phyloP scores from a whole-genome alignment of 352 stramenopile genomes.

The Pythium chondricola region DNA sequence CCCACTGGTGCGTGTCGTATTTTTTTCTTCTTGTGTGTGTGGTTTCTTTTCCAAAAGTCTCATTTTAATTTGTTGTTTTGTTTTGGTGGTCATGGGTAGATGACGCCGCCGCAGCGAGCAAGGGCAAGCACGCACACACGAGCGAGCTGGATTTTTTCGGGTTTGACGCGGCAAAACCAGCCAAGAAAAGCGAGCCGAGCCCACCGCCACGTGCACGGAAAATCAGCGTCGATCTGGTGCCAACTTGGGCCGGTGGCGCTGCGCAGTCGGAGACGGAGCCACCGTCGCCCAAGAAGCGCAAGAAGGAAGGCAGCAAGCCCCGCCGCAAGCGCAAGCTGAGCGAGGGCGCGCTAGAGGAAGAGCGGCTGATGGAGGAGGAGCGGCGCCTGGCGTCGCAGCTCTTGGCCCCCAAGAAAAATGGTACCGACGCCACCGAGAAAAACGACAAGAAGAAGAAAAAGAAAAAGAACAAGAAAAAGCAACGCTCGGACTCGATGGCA shows the following conservation, averaged over 20 bases:
- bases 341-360: conserved; percentile 69
- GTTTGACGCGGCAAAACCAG: conserved; percentile 34
- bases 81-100: conserved; percentile 1
- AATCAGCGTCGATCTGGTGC: conserved; percentile 68
- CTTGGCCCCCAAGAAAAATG: conserved; percentile 33
- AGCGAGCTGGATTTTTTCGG: conserved; percentile 80
- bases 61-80: conserved; percentile 6
- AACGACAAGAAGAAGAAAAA: conserved; percentile 29
- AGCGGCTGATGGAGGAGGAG: conserved; percentile 58
- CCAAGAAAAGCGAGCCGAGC: conserved; percentile 22
- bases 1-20: conserved; percentile 23
- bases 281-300: conserved; percentile 28
- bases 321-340: conserved; percentile 82
- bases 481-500: conserved; percentile 17
- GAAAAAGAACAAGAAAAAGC: conserved; percentile 29
- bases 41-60: background rate
- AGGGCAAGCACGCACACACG: conserved; percentile 19
- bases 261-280: conserved; percentile 19
- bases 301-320: conserved; percentile 52
- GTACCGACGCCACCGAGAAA: conserved; percentile 4
- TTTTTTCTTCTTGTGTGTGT: conserved; percentile 3
- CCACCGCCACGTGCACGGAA: conserved; percentile 36
- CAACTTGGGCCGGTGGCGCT: conserved; percentile 43
- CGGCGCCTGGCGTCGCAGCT: conserved; percentile 59
- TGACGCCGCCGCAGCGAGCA: conserved; percentile 14